These are phyloP conservation scores for Cadophora luteo-olivacea DNA, from an alignment of 2,329 filamentous ascomycete species.

Conservation along the genomic window DNA sequence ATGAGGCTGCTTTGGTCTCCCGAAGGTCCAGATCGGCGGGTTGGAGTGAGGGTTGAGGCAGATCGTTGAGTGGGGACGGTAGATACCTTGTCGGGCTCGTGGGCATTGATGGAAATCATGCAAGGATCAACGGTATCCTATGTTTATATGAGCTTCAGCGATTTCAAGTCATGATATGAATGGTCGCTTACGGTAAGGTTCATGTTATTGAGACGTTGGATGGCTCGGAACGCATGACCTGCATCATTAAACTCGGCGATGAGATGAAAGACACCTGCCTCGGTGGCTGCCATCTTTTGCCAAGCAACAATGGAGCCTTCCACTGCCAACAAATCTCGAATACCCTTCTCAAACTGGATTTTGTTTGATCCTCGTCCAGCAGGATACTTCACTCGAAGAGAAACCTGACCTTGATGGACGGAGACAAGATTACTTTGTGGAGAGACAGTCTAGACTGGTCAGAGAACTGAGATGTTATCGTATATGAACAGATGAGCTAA, in stretches of 20 bases:
- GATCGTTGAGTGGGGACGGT: not conserved
- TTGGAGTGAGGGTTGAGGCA: constrained; percentile 19
- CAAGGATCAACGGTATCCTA: constrained; percentile 9
- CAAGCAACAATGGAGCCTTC: constrained; percentile 62
- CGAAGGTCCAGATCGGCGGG: constrained; percentile 18
- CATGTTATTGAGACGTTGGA: constrained; percentile 14
- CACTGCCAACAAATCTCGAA: constrained; percentile 50
- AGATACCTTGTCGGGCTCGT: constrained; percentile 15
- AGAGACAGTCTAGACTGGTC: constrained; percentile 10
- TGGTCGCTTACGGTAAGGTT: constrained; percentile 12
- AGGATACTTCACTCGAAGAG: constrained; percentile 54
- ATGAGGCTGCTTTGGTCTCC: not conserved
- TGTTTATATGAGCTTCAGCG: not conserved
- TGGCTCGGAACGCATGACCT: constrained; percentile 6
- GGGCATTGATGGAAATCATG: constrained; percentile 5
- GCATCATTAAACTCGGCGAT: constrained; percentile 28
- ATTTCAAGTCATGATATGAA: not conserved
- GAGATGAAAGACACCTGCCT: constrained; percentile 50
- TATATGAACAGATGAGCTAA: constrained; percentile 14
- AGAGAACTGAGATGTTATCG: not conserved
- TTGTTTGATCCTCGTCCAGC: constrained; percentile 21
- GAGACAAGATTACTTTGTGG: constrained; percentile 30
- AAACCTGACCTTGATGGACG: constrained; percentile 62
- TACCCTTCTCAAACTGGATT: constrained; percentile 47
- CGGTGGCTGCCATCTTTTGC: constrained; percentile 50